Conservation (phyloP, 2,329 filamentous ascomycete species). For the Aureobasidium sp. region DNA sequence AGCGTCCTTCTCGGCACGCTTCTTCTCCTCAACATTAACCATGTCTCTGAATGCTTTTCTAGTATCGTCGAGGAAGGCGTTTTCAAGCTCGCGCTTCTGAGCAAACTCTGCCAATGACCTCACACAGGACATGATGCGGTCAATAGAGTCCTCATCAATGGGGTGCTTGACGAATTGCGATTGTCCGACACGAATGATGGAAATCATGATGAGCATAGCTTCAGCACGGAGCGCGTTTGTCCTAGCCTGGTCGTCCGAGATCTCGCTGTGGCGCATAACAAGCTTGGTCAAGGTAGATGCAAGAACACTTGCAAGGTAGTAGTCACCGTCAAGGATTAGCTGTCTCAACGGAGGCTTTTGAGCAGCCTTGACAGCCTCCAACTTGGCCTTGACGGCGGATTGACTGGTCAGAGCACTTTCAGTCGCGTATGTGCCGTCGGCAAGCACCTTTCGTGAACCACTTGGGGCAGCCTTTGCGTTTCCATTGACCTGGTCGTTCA, state of each 20-base stretch:
- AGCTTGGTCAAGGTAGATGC: constrained; percentile 93
- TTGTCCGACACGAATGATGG: constrained; percentile 93
- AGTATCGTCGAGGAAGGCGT: constrained; percentile 89
- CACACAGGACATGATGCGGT: constrained; percentile 96
- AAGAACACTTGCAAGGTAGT: constrained; percentile 91
- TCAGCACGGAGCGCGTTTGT: constrained; percentile 93
- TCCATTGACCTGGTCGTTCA: constrained; percentile 69
- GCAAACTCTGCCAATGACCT: constrained; percentile 85
- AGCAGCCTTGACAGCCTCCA: constrained; percentile 94
- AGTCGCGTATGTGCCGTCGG: constrained; percentile 95
- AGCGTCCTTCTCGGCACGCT: constrained; percentile 89
- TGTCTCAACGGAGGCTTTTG: constrained; percentile 93
- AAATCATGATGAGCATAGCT: constrained; percentile 99
- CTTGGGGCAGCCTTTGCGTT: constrained; percentile 69
- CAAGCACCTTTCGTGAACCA: constrained; percentile 83
- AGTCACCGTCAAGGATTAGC: constrained; percentile 93
- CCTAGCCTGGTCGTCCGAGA: constrained; percentile 75
- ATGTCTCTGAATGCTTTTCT: constrained; percentile 93
- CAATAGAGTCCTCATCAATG: constrained; percentile 97
- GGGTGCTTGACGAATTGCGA: constrained; percentile 98
- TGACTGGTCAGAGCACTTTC: constrained; percentile 93
- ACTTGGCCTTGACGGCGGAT: constrained; percentile 77
- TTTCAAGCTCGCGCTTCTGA: constrained; percentile 82
- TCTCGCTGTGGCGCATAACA: constrained; percentile 94
- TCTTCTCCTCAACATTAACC: constrained; percentile 96